Conservation (phyloP, 768 basidiomycete genomes). For the Harrya chromipes region DNA sequence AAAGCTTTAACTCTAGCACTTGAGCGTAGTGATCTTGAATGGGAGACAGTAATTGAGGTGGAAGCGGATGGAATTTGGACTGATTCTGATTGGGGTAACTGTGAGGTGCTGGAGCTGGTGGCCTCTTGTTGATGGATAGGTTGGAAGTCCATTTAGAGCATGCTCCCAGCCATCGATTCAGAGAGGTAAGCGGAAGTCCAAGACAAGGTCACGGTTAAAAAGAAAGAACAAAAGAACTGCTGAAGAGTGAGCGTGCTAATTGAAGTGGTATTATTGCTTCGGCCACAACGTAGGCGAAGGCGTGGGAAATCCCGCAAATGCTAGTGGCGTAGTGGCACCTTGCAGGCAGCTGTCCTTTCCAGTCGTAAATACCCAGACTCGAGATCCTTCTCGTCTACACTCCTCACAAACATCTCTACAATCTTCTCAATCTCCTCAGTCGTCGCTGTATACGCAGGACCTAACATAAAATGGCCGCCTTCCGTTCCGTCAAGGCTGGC, state of each 20-base stretch:
- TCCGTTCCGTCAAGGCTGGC: constrained; percentile 64
- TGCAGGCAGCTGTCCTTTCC: too few species aligned
- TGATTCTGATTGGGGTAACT: constrained; percentile 41
- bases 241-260: constrained; percentile 20
- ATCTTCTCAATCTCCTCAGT: constrained; percentile 66
- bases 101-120: constrained; percentile 54
- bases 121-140: constrained; percentile 67
- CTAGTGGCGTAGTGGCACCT: constrained; percentile 8
- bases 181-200: constrained; percentile 16
- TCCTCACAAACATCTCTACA: constrained; percentile 55
- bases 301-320: constrained; percentile 27
- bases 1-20: constrained; percentile 76
- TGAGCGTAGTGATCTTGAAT: constrained; percentile 62
- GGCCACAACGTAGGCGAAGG: constrained; percentile 23
- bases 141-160: constrained; percentile 91
- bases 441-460: constrained; percentile 80
- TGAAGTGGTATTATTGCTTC: constrained; percentile 22
- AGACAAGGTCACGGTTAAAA: constrained; percentile 24
- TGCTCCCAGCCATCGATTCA: constrained; percentile 83
- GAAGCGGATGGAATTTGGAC: constrained; percentile 35
- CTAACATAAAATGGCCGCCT: constrained; percentile 71
- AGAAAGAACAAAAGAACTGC: constrained; percentile 21
- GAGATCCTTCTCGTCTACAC: not conserved
- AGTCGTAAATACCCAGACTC: too few species aligned
- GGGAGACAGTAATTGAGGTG: constrained; percentile 37